A percentile compares a stretch with the other conserved stretches of the same genome.
These are phyloP conservation scores for Lithospermum erythrorhizon DNA, from an alignment of 257 asterid species.

Conservation along the genomic window DNA sequence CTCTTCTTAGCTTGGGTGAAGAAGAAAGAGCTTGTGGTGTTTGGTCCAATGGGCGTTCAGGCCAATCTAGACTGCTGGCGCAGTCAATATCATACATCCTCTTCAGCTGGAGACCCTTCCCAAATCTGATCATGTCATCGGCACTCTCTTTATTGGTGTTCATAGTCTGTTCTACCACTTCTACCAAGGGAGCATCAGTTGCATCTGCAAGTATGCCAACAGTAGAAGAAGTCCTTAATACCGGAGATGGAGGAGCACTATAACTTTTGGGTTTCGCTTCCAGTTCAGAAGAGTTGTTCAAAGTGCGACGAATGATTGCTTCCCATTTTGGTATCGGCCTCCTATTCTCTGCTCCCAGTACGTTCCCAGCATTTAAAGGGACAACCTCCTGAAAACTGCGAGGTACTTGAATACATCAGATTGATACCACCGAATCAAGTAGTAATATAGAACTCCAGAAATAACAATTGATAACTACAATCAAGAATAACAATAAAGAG, in stretches of 20 bases:
- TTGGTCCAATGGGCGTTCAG: conserved; percentile 70
- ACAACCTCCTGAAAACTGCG: conserved; percentile 90
- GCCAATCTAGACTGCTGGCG: conserved; percentile 58
- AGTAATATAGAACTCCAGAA: background rate
- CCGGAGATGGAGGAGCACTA: conserved; percentile 93
- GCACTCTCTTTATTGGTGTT: background rate
- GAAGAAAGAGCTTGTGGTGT: conserved; percentile 44
- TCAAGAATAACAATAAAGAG: too few species aligned
- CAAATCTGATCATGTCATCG: background rate
- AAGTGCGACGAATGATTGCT: conserved; percentile 52
- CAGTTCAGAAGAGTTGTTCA: conserved; percentile 49
- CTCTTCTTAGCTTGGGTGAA: conserved; percentile 42
- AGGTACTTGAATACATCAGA: background rate
- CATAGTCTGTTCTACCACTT: conserved; percentile 19
- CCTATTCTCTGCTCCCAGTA: conserved; percentile 77
- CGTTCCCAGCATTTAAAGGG: conserved; percentile 86
- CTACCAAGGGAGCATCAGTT: conserved; percentile 31
- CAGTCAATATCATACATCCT: conserved; percentile 22
- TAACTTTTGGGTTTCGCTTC: conserved; percentile 48
- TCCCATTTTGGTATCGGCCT: conserved; percentile 82
- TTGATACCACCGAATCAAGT: background rate
- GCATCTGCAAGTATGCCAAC: conserved; percentile 54
- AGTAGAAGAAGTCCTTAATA: conserved; percentile 58
- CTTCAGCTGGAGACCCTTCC: conserved; percentile 14
- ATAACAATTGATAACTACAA: too few species aligned